These are phyloP conservation scores for Populus alba DNA, from an alignment of 345 rosid species.

Conservation along the genomic window DNA sequence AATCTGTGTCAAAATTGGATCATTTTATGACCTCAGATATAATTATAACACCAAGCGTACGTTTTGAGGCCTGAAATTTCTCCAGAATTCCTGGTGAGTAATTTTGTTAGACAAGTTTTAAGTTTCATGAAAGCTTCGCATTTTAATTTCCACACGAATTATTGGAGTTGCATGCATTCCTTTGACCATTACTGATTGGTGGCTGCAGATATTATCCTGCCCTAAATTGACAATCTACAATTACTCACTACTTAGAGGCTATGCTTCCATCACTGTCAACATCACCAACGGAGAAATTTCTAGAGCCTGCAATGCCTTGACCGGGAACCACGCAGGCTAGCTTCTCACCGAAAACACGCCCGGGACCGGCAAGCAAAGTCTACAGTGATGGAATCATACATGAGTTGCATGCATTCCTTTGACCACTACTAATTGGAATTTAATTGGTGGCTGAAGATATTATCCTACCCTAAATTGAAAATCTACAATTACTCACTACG, in stretches of 20 bases:
- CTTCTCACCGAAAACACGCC: too few relatives aligned
- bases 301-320: too few relatives aligned
- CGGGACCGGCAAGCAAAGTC: background rate
- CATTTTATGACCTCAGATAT: background rate
- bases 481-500: background rate
- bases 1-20: background rate
- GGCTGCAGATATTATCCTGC: too few relatives aligned
- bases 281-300: too few relatives aligned
- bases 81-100: background rate
- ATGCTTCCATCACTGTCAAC: too few relatives aligned
- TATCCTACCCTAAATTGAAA: too few relatives aligned
- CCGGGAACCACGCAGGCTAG: too few relatives aligned
- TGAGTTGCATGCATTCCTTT: too few relatives aligned
- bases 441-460: background rate
- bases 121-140: background rate
- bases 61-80: background rate
- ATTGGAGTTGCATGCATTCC: background rate
- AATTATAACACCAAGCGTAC: background rate
- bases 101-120: background rate
- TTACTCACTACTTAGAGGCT: background rate
- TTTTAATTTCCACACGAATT: background rate
- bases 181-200: background rate
- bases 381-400: too few relatives aligned
- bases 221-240: too few relatives aligned
- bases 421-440: too few relatives aligned